Base-by-base conservation (phyloP, 2,329 filamentous ascomycete species). In the Aspergillus intermedius region DNA sequence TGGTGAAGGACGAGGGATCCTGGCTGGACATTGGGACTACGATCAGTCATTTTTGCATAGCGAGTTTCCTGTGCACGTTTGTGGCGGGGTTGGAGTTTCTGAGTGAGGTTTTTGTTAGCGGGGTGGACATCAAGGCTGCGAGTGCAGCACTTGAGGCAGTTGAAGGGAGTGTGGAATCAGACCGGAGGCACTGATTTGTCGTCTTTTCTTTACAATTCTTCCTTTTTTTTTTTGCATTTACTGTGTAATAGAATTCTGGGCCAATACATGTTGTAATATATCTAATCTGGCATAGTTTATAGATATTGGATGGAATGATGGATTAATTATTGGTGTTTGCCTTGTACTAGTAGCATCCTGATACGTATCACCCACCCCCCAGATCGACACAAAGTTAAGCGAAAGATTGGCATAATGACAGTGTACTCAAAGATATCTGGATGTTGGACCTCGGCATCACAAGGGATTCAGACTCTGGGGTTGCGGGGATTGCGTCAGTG, bases 1-100 rank as follows among this genome's bases (percentile, higher is more conserved):
- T 95, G 60, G 93, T 98, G 42, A 87, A 87, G 61, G 93, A 98
- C 59, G 93, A 98, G 66, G 93, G 93, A 0, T 93, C 87, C 19
- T 98, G 93, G 93, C 73, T 98, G 51, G 93, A 98, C 65, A 98
- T 98, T 64, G 93, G 93, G 28, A 95, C 89, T 23, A 96, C 89
- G 3, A 98, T 98, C 57, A 95, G 83, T 62, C 91, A 97, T 67
- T 98, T 97, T 69, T 83, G 84, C 52, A 97, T 98, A 71, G 91
- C 90, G 15, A 96, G 89, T 68, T 68, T 88, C 58, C 65, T 97
- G 41, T 93, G 90, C 58, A 84, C 95, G 7, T 98, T 98, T 72
- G 90, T 98, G 40, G 88, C 90, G 0, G 83, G 80, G 12, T 72
- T 98, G 42, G 93, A 98, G 72, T 84, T 86, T 13, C 80, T 95